Percentiles rank a stretch among this genome's conserved stretches.
These are phyloP conservation scores for Infundibulicybe gibba DNA, from an alignment of 768 basidiomycete genomes.

Conservation along the genomic window DNA sequence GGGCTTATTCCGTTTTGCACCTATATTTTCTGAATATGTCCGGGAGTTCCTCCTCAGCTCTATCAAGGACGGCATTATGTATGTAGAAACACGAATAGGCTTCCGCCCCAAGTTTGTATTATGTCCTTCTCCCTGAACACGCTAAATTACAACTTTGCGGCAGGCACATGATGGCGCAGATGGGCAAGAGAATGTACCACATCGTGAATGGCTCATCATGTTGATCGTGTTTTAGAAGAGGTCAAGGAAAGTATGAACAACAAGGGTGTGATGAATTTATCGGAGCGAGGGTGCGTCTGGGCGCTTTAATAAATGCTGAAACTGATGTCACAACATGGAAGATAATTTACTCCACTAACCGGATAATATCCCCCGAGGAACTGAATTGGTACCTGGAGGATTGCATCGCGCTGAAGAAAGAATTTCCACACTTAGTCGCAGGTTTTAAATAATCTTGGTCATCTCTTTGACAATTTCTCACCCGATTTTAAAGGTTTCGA, in stretches of 20 bases:
- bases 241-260: slow-evolving; percentile 46
- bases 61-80: slow-evolving; percentile 69
- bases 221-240: slow-evolving; percentile 46
- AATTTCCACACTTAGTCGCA: slow-evolving; percentile 69
- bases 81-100: slow-evolving; percentile 66
- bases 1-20: slow-evolving; percentile 47
- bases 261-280: slow-evolving; percentile 62
- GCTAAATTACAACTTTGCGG: slow-evolving; percentile 2
- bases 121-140: not conserved
- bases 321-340: slow-evolving; percentile 18
- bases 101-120: slow-evolving; percentile 52
- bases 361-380: slow-evolving; percentile 50
- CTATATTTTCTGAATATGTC: slow-evolving; percentile 59
- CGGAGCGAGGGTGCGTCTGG: slow-evolving; percentile 51
- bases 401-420: slow-evolving; percentile 68
- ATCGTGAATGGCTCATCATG: slow-evolving; percentile 53
- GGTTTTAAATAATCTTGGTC: slow-evolving; percentile 34
- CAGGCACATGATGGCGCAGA: slow-evolving; percentile 57
- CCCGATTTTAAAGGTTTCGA: slow-evolving; percentile 59
- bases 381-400: slow-evolving; percentile 70
- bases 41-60: slow-evolving; percentile 58
- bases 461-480: not conserved
- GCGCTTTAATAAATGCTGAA: too few relatives aligned
- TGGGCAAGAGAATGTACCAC: slow-evolving; percentile 54
- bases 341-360: slow-evolving; percentile 71